A percentile compares a stretch with the other conserved stretches of the same genome.
These are phyloP conservation scores for Apiospora arundinis DNA, from an alignment of 2,329 filamentous ascomycete species.

Conservation along the genomic window DNA sequence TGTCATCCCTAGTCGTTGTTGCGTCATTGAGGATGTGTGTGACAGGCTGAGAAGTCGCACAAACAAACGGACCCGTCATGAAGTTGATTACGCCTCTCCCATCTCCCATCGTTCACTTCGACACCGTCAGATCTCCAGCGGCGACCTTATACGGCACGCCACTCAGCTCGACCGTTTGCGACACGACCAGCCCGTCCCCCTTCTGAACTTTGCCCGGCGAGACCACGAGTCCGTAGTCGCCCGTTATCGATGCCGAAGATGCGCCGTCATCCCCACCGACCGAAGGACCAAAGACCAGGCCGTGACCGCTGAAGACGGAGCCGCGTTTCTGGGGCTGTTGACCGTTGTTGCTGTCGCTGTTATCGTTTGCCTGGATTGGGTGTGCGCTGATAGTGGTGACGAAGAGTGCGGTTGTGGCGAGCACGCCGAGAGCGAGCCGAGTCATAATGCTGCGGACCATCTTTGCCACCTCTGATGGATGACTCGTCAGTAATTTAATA, in stretches of 20 bases:
- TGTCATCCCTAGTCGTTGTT: not conserved
- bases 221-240: conserved; percentile 10
- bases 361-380: not conserved
- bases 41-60: not conserved
- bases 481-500: not conserved
- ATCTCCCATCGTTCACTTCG: not conserved
- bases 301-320: conserved; percentile 17
- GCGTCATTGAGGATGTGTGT: not conserved
- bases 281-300: conserved; percentile 1
- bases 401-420: not conserved
- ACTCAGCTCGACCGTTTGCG: not conserved
- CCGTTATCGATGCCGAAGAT: not conserved
- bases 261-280: not conserved
- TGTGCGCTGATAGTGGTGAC: not conserved
- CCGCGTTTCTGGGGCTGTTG: not conserved
- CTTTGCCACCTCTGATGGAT: not conserved
- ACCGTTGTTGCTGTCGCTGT: not conserved
- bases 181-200: not conserved
- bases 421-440: conserved; percentile 5
- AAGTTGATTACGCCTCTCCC: not conserved
- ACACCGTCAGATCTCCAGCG: not conserved
- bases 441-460: not conserved
- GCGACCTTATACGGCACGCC: not conserved
- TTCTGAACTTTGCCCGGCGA: conserved; percentile 3
- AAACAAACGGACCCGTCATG: not conserved